Percentiles rank a stretch among this genome's conserved stretches.
Conservation (phyloP, 305 asterid genomes). For the Fraxinus platypoda region DNA sequence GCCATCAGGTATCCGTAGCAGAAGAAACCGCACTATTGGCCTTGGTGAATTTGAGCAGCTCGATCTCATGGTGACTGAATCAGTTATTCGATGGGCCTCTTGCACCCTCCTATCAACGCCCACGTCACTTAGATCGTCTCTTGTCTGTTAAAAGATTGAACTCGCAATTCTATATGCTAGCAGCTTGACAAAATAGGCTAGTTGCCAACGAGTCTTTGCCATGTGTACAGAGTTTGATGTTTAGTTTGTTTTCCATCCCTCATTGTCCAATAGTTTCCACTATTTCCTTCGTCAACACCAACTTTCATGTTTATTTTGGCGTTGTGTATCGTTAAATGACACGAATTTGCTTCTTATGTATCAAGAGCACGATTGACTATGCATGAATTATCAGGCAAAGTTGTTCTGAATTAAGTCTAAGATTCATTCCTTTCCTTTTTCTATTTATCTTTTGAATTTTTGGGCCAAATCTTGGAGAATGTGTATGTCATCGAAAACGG, state of each 20-base stretch:
- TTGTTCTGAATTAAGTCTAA: neutral
- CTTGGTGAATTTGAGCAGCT: slow-evolving; percentile 66
- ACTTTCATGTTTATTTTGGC: neutral
- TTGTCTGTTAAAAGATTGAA: slow-evolving; percentile 48
- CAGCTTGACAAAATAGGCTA: slow-evolving; percentile 1
- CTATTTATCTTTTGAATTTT: neutral
- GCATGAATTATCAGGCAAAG: neutral
- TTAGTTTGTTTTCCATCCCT: neutral
- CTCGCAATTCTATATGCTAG: neutral
- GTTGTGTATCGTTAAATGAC: neutral
- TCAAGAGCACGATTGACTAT: neutral
- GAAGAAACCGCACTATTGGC: slow-evolving; percentile 71
- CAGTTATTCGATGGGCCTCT: slow-evolving; percentile 85
- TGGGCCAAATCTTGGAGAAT: neutral
- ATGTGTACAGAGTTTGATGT: slow-evolving; percentile 2
- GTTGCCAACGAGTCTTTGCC: neutral
- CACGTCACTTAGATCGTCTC: slow-evolving; percentile 70
- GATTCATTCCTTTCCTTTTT: neutral
- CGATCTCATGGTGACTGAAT: slow-evolving; percentile 59
- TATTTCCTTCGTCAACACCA: neutral
- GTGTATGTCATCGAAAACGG: neutral
- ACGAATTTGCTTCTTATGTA: neutral
- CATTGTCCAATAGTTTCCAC: neutral
- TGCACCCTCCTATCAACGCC: slow-evolving; percentile 66
- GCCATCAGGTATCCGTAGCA: slow-evolving; percentile 43